Conservation (phyloP, 345 rosid genomes). For the Angophora floribunda region DNA sequence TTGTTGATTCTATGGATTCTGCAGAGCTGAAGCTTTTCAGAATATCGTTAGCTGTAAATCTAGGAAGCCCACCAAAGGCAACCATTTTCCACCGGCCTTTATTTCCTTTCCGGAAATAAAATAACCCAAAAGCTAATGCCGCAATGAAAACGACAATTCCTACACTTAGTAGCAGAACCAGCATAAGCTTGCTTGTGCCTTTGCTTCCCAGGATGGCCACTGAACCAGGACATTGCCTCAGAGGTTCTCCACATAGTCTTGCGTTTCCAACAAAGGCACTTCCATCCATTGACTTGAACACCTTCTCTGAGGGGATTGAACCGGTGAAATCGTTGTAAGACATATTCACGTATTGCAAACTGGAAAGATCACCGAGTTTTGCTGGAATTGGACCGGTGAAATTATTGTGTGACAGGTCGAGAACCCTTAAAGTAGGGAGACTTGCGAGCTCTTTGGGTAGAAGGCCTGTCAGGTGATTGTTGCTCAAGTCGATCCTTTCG, state of each 20-base stretch:
- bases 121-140: conserved; percentile 35
- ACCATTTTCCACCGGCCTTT: conserved; percentile 75
- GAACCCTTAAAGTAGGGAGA: conserved; percentile 37
- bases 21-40: conserved; percentile 42
- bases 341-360: conserved; percentile 37
- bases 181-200: conserved; percentile 42
- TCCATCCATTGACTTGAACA: conserved; percentile 47
- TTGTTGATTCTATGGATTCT: conserved; percentile 28
- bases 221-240: conserved; percentile 46
- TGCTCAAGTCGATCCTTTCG: conserved; percentile 39
- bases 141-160: conserved; percentile 23
- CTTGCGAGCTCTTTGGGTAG: conserved; percentile 45
- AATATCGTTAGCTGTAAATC: conserved; percentile 65
- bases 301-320: conserved; percentile 47
- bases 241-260: conserved; percentile 72
- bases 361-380: conserved; percentile 38
- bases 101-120: conserved; percentile 39
- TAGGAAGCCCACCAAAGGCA: conserved; percentile 63
- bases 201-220: conserved; percentile 24
- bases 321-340: conserved; percentile 62
- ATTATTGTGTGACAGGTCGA: conserved; percentile 61
- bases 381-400: conserved; percentile 55
- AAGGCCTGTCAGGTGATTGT: conserved; percentile 42
- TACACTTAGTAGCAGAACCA: conserved; percentile 49
- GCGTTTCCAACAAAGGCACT: conserved; percentile 60